These are phyloP conservation scores for Amphibolis antarctica DNA, from an alignment of 106 monocot species.

Conservation along the genomic window DNA sequence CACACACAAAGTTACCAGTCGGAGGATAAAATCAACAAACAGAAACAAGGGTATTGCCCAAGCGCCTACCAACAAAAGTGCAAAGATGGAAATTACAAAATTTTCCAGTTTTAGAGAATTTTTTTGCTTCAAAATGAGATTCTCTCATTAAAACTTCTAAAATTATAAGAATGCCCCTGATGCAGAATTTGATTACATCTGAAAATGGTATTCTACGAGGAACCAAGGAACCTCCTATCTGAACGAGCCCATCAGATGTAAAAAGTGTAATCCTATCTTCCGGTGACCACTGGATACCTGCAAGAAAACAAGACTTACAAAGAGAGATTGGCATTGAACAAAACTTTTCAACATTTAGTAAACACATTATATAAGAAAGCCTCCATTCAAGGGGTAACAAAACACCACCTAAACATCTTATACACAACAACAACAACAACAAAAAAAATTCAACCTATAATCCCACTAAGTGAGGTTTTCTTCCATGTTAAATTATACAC, in stretches of 20 bases:
- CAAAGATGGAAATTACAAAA: too few relatives aligned
- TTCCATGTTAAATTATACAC: too few relatives aligned
- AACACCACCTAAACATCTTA: too few relatives aligned
- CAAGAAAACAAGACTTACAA: constrained; percentile 8
- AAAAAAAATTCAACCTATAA: too few relatives aligned
- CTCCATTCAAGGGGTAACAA: too few relatives aligned
- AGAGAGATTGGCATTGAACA: background rate
- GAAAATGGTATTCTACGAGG: constrained; percentile 45
- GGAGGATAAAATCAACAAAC: background rate
- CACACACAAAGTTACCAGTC: background rate
- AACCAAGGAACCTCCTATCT: constrained; percentile 86
- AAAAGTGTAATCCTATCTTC: constrained; percentile 88
- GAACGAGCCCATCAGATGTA: constrained; percentile 83
- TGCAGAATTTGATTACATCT: constrained; percentile 36
- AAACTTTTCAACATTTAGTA: too few relatives aligned
- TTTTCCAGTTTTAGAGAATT: too few relatives aligned
- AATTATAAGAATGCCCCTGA: background rate
- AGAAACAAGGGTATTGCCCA: background rate
- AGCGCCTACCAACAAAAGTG: background rate
- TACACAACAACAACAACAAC: too few relatives aligned
- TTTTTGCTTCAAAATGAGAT: too few relatives aligned
- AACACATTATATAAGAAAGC: too few relatives aligned
- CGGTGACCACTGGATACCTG: constrained; percentile 81
- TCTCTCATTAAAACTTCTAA: too few relatives aligned
- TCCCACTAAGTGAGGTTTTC: too few relatives aligned